phyloP scores from a whole-genome alignment of 331 rosid genomes.

The Rosa hybrid region DNA sequence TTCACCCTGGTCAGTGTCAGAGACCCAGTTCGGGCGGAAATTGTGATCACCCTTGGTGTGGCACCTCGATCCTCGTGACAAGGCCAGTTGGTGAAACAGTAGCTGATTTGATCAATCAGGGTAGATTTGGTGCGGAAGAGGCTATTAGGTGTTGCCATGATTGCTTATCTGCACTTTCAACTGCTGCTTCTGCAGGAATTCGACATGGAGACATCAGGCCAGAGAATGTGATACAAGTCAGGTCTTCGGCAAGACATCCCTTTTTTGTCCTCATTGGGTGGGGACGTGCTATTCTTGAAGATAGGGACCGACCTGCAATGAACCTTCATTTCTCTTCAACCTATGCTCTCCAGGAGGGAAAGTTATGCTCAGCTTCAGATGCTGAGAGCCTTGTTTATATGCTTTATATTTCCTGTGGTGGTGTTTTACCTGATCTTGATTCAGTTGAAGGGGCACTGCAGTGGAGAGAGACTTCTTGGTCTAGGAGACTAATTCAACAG shows the following conservation, averaged over 20 bases:
- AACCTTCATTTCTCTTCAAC: slow-evolving; percentile 96
- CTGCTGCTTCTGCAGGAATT: slow-evolving; percentile 77
- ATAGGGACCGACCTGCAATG: slow-evolving; percentile 94
- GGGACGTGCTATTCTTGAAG: slow-evolving; percentile 98
- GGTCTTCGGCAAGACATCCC: slow-evolving; percentile 56
- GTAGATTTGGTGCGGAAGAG: slow-evolving; percentile 74
- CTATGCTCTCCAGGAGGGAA: slow-evolving; percentile 92
- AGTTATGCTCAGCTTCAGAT: slow-evolving; percentile 93
- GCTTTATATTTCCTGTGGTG: slow-evolving; percentile 90
- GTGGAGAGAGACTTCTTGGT: slow-evolving; percentile 97
- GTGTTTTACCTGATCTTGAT: slow-evolving; percentile 76
- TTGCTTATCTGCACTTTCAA: slow-evolving; percentile 87
- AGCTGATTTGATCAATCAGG: slow-evolving; percentile 61
- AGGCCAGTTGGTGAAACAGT: slow-evolving; percentile 93
- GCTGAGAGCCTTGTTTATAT: slow-evolving; percentile 96
- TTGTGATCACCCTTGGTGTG: slow-evolving; percentile 98
- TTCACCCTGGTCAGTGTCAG: slow-evolving; percentile 91
- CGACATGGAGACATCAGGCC: slow-evolving; percentile 96
- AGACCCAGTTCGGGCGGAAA: slow-evolving; percentile 86
- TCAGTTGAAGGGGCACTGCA: slow-evolving; percentile 94
- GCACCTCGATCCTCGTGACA: slow-evolving; percentile 89
- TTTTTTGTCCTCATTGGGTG: slow-evolving; percentile 85
- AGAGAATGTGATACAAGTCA: slow-evolving; percentile 77
- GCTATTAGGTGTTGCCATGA: slow-evolving; percentile 92
- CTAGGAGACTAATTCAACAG: slow-evolving; percentile 93